Base-by-base conservation (phyloP, 495 filamentous ascomycete species). In the Parachaetomium inaequale region DNA sequence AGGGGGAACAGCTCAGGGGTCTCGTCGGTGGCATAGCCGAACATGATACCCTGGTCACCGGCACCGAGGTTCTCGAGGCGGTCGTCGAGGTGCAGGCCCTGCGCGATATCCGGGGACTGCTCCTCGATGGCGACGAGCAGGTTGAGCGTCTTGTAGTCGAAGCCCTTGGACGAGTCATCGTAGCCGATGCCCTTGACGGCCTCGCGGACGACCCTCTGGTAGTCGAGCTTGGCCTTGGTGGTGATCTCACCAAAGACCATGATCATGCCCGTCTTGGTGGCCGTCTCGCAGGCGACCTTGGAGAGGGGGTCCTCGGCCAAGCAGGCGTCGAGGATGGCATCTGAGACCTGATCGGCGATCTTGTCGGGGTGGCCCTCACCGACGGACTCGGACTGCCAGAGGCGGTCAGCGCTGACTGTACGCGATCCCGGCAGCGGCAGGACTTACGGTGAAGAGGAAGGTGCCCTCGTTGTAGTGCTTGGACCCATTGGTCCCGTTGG, bases 41-140 rank as follows among this genome's bases (percentile, higher is more conserved):
- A 98, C 94, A 98, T 98, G 84, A 98, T 96, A 83, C 94, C 94
- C 83, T 98, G 94, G 81, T 98, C 94, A 89, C 94, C 94, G 61
- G 94, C 94, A 80, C 94, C 94, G 64, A 98, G 86, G 80, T 96
- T 88, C 87, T 98, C 94, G 62, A 98, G 87, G 66, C 90, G 92
- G 80, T 96, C 83, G 55, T 98, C 94, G 73, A 94, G 93, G 80
- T 96, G 90, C 29, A 98, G 88, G 83, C 94, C 94, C 79, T 97
- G 93, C 68, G 94, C 94, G 70, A 98, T 98, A 82, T 98, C 94
- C 65, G 93, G 90, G 61, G 93, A 97, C 81, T 98, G 94, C 80
- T 98, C 88, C 87, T 98, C 94, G 79, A 98, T 97, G 82, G 93
- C 94, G 70, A 97, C 93, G 67, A 98, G 83, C 69, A 98, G 86